These are phyloP conservation scores for Penicillium odoratum DNA, from an alignment of 495 filamentous ascomycete genomes.

Conservation along the genomic window DNA sequence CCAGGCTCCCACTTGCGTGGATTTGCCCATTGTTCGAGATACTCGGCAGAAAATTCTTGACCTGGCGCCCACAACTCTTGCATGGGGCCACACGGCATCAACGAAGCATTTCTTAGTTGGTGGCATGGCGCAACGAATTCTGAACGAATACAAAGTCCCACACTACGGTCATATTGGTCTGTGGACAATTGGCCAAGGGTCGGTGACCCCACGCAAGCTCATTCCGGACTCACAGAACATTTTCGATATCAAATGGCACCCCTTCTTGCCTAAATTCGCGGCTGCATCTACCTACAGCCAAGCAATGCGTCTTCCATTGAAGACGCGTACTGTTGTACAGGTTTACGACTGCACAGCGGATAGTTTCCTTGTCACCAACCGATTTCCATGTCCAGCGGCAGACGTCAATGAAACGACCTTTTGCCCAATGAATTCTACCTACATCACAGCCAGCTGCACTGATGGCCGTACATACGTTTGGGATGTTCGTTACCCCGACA, in stretches of 20 bases:
- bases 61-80: constrained; percentile 63
- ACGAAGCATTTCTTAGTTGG: constrained; percentile 65
- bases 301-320: constrained; percentile 31
- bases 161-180: constrained; percentile 68
- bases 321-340: constrained; percentile 51
- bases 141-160: constrained; percentile 56
- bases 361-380: constrained; percentile 1
- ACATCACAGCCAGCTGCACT: constrained; percentile 82
- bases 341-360: constrained; percentile 41
- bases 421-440: constrained; percentile 46
- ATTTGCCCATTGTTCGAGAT: constrained; percentile 14
- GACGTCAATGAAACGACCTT: constrained; percentile 86
- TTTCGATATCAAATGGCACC: constrained; percentile 81
- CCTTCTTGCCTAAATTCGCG: constrained; percentile 54
- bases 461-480: constrained; percentile 81
- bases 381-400: constrained; percentile 69
- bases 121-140: constrained; percentile 67
- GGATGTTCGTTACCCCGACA: constrained; percentile 63
- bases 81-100: constrained; percentile 60
- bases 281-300: constrained; percentile 53
- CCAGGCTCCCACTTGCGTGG: background rate
- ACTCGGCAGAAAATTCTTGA: constrained; percentile 49
- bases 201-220: constrained; percentile 43
- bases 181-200: constrained; percentile 61
- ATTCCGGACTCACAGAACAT: constrained; percentile 64